Conservation (phyloP, 345 rosid genomes). For the Crucihimalaya himalaica region DNA sequence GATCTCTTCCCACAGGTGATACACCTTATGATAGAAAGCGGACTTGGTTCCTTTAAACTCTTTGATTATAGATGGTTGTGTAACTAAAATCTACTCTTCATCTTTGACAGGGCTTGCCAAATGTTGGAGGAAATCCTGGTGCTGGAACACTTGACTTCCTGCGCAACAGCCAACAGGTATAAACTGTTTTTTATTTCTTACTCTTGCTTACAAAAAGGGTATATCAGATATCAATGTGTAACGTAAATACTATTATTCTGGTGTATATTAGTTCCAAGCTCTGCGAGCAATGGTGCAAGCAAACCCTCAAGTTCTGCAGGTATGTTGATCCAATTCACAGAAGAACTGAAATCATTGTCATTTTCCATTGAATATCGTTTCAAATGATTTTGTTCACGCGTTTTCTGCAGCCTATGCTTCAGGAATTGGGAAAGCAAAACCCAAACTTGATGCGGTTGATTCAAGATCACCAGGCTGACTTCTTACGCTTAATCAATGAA, state of each 20-base stretch:
- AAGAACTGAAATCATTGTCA: background rate
- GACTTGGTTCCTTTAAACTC: background rate
- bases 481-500: slow-evolving; percentile 82
- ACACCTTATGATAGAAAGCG: background rate
- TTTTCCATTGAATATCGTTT: slow-evolving; percentile 1
- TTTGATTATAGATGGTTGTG: background rate
- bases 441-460: slow-evolving; percentile 81
- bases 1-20: slow-evolving; percentile 93
- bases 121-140: slow-evolving; percentile 68
- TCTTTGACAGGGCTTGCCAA: slow-evolving; percentile 75
- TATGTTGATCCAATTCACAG: slow-evolving; percentile 25
- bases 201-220: background rate
- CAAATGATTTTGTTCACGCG: background rate
- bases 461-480: slow-evolving; percentile 89
- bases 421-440: slow-evolving; percentile 86
- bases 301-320: slow-evolving; percentile 81
- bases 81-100: background rate
- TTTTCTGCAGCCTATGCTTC: slow-evolving; percentile 83
- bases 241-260: background rate
- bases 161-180: slow-evolving; percentile 89
- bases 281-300: slow-evolving; percentile 85
- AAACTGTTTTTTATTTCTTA: background rate
- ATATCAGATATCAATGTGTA: background rate
- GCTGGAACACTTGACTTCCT: slow-evolving; percentile 82
- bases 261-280: slow-evolving; percentile 69